These are phyloP conservation scores for Penicillium maclennaniae DNA, from an alignment of 495 filamentous ascomycete species.

Conservation along the genomic window DNA sequence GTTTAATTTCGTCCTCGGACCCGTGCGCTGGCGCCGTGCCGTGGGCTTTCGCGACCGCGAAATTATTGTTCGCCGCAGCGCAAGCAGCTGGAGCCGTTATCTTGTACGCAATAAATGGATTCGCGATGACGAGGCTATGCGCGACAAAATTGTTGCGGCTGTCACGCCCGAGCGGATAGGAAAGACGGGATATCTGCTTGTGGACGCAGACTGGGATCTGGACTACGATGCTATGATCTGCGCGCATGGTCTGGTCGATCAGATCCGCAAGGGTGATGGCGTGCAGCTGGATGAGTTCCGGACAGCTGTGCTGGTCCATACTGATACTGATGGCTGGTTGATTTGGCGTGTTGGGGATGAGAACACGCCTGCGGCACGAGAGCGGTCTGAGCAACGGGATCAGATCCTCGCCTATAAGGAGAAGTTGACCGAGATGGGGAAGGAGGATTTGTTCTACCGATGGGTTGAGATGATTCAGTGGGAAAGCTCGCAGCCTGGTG, in stretches of 20 bases:
- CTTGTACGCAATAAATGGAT: constrained; percentile 44
- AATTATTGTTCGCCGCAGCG: constrained; percentile 68
- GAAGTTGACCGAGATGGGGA: constrained; percentile 63
- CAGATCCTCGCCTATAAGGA: constrained; percentile 71
- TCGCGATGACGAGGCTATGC: constrained; percentile 43
- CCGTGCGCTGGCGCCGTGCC: constrained; percentile 64
- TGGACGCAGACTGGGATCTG: constrained; percentile 76
- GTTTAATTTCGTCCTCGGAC: constrained; percentile 61
- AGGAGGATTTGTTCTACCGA: constrained; percentile 78
- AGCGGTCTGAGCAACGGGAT: constrained; percentile 41
- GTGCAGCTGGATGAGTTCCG: constrained; percentile 52
- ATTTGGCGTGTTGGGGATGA: constrained; percentile 53
- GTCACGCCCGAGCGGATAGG: constrained; percentile 57
- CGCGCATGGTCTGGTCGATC: constrained; percentile 58
- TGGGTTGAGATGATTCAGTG: constrained; percentile 85
- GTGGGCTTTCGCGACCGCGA: constrained; percentile 68
- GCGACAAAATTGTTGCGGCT: constrained; percentile 56
- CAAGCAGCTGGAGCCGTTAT: constrained; percentile 33
- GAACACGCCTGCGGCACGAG: constrained; percentile 49
- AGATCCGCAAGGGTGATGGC: constrained; percentile 43
- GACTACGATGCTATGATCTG: constrained; percentile 72
- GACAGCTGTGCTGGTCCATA: constrained; percentile 61
- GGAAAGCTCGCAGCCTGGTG: constrained; percentile 69
- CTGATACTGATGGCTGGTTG: constrained; percentile 63
- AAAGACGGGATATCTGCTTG: constrained; percentile 76